A percentile compares a stretch with the other conserved stretches of the same genome.
Conservation (phyloP, 2,329 filamentous ascomycete species). For the Monosporascus sp. region DNA sequence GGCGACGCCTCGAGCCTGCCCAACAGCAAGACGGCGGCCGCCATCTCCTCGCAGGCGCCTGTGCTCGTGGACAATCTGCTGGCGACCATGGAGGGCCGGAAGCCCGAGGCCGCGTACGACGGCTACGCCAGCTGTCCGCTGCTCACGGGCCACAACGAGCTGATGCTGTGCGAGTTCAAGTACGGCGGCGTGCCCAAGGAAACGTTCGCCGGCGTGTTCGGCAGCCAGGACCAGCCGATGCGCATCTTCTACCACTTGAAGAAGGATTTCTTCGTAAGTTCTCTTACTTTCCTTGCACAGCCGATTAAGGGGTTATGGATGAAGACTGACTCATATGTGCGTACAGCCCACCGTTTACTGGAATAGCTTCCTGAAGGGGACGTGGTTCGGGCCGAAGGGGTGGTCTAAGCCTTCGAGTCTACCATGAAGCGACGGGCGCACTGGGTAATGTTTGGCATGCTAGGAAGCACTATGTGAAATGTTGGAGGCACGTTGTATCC, state of each 20-base stretch:
- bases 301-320: neutral
- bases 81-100: conserved; percentile 27
- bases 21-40: conserved; percentile 39
- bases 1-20: conserved; percentile 34
- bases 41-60: conserved; percentile 37
- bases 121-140: conserved; percentile 43
- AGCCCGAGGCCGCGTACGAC: conserved; percentile 30
- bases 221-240: conserved; percentile 34
- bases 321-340: neutral
- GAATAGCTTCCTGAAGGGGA: conserved; percentile 22
- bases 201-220: conserved; percentile 31
- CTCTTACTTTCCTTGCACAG: neutral
- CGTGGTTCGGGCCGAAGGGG: conserved; percentile 17
- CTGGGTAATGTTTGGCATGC: neutral
- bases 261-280: conserved; percentile 37
- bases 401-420: conserved; percentile 10
- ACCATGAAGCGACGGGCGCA: neutral
- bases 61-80: conserved; percentile 38
- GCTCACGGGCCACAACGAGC: conserved; percentile 37
- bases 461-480: neutral
- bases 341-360: conserved; percentile 23
- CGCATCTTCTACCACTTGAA: conserved; percentile 37
- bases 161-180: conserved; percentile 43
- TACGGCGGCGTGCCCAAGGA: conserved; percentile 40
- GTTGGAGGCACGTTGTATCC: no score